Evolutionary conservation across 768 basidiomycete species (phyloP).

Genomic region (Sporobolomyces phaffii): DNA sequence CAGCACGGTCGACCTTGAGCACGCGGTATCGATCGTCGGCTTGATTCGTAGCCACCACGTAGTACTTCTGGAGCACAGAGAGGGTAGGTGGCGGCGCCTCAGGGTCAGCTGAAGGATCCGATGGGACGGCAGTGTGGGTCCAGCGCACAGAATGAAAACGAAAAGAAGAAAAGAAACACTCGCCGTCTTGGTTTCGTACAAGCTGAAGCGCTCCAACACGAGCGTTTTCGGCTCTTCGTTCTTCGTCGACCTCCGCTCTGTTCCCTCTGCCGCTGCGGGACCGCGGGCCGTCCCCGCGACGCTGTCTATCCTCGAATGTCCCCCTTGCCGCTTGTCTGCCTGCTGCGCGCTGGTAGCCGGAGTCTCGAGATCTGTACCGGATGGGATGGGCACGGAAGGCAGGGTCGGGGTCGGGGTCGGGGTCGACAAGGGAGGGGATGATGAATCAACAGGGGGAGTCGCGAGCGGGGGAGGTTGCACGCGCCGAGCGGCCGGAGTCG

Average conservation of each 20-base stretch:
- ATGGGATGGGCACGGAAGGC: too few species aligned
- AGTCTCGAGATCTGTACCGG: too few species aligned
- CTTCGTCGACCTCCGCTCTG: too few species aligned
- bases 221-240: not conserved
- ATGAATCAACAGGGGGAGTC: not conserved
- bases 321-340: too few species aligned
- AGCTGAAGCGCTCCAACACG: conserved; percentile 69
- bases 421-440: not conserved
- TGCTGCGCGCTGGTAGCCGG: too few species aligned
- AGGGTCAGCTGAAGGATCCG: conserved; percentile 2
- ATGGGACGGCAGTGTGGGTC: too few species aligned
- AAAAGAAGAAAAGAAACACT: too few species aligned
- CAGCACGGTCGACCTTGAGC: conserved; percentile 74
- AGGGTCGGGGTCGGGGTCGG: not conserved
- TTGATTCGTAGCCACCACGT: conserved; percentile 82
- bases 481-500: conserved; percentile 1
- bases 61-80: conserved; percentile 57
- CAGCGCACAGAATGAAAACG: too few species aligned
- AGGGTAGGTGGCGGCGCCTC: too few species aligned
- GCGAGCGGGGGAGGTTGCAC: not conserved
- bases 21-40: conserved; percentile 82
- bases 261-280: not conserved
- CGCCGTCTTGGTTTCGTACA: conserved; percentile 80
- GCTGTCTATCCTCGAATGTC: too few species aligned
- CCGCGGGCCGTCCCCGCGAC: too few species aligned